These are phyloP conservation scores for Parietichytrium sp. DNA, from an alignment of 108 stramenopile genomes.

Conservation along the genomic window DNA sequence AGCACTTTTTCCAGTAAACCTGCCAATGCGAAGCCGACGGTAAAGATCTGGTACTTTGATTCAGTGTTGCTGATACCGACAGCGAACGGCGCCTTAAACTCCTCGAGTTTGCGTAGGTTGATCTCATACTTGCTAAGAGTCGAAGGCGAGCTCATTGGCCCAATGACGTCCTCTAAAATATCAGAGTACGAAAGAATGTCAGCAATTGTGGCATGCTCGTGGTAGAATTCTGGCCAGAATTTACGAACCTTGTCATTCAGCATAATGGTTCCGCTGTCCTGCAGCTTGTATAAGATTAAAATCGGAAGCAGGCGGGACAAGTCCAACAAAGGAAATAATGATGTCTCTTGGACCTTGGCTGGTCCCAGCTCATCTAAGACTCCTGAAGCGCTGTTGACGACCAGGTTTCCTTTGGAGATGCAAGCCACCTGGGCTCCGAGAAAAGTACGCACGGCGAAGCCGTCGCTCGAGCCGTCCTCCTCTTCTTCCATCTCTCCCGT, in stretches of 20 bases:
- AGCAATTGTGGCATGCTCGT: neutral
- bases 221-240: neutral
- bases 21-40: neutral
- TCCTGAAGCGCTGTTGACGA: neutral
- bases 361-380: neutral
- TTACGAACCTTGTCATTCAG: neutral
- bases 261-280: neutral
- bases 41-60: neutral
- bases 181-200: neutral
- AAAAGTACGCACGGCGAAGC: neutral
- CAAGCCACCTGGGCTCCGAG: neutral
- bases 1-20: neutral
- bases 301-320: neutral
- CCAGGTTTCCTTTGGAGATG: neutral
- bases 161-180: neutral
- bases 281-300: neutral
- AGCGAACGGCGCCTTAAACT: too few species aligned
- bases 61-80: too few species aligned
- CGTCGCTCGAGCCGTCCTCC: neutral
- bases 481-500: neutral
- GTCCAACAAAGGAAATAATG: slow-evolving; percentile 12
- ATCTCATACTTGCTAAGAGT: neutral
- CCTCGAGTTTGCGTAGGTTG: neutral
- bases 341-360: neutral
- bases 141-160: neutral